Evolutionary conservation across 2,329 filamentous ascomycete genomes (phyloP).

Genomic region (Cladosporium sp.): DNA sequence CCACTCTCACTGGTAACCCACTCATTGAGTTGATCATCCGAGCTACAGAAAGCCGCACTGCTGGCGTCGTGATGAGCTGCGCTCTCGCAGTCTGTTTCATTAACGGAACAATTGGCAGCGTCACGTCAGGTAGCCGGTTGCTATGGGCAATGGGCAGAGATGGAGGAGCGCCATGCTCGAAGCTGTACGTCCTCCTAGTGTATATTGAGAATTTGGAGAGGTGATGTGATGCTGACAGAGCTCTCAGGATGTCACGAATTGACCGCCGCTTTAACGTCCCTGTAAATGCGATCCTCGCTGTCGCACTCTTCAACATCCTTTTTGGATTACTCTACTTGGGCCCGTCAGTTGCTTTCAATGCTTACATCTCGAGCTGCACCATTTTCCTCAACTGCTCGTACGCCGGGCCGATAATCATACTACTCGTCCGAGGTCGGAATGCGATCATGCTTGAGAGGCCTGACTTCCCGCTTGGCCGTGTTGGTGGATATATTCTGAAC

Average conservation of each 20-base stretch:
- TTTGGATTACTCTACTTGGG: slow-evolving; percentile 16
- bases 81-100: slow-evolving; percentile 32
- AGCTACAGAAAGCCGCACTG: slow-evolving; percentile 34
- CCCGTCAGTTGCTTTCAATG: slow-evolving; percentile 8
- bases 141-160: slow-evolving; percentile 39
- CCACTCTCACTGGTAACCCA: slow-evolving; percentile 30
- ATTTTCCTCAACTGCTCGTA: slow-evolving; percentile 17
- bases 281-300: slow-evolving; percentile 23
- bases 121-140: slow-evolving; percentile 38
- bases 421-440: background rate
- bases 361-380: slow-evolving; percentile 13
- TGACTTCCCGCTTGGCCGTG: background rate
- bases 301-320: slow-evolving; percentile 21
- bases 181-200: background rate
- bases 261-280: slow-evolving; percentile 3
- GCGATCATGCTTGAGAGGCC: background rate
- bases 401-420: slow-evolving; percentile 8
- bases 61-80: slow-evolving; percentile 38
- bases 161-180: slow-evolving; percentile 25
- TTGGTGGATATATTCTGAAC: background rate
- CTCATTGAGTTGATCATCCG: slow-evolving; percentile 34
- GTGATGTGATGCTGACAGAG: background rate
- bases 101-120: slow-evolving; percentile 35
- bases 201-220: background rate
- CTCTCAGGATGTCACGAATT: slow-evolving; percentile 16